Conservation (phyloP, 2,329 filamentous ascomycete species). For the Claviceps quebecensis region DNA sequence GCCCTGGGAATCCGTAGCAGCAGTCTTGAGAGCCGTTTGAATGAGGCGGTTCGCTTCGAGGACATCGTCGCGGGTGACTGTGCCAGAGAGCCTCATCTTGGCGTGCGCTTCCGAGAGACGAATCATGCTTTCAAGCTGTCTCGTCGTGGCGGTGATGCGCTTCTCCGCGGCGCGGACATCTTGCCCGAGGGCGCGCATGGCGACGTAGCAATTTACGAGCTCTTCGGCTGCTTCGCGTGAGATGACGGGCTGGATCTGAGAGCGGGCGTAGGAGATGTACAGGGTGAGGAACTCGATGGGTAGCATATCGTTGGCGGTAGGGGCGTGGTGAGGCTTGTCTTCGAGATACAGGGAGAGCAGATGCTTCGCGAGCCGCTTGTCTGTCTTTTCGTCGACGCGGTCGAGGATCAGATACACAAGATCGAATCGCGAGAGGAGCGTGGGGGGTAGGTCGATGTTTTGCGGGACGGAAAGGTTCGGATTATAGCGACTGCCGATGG, state of each 20-base stretch:
- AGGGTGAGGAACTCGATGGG: slow-evolving; percentile 90
- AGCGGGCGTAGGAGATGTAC: slow-evolving; percentile 93
- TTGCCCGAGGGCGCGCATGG: slow-evolving; percentile 86
- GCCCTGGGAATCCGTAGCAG: slow-evolving; percentile 85
- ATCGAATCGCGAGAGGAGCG: slow-evolving; percentile 88
- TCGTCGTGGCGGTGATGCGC: slow-evolving; percentile 92
- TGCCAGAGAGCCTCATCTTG: slow-evolving; percentile 77
- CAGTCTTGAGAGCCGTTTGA: slow-evolving; percentile 85
- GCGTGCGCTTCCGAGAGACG: slow-evolving; percentile 91
- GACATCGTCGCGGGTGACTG: slow-evolving; percentile 72
- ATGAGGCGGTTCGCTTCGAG: slow-evolving; percentile 85
- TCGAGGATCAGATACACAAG: slow-evolving; percentile 94
- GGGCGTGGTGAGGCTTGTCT: slow-evolving; percentile 76
- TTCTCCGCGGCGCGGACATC: slow-evolving; percentile 80
- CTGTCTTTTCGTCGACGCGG: slow-evolving; percentile 76
- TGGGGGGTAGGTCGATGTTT: slow-evolving; percentile 94
- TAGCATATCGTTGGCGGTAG: slow-evolving; percentile 60
- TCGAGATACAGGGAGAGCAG: slow-evolving; percentile 94
- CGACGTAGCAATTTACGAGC: slow-evolving; percentile 76
- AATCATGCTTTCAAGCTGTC: slow-evolving; percentile 97
- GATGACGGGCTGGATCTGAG: slow-evolving; percentile 71
- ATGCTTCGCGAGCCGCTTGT: slow-evolving; percentile 81
- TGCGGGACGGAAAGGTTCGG: slow-evolving; percentile 89
- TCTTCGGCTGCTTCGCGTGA: slow-evolving; percentile 68
- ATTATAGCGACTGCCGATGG: slow-evolving; percentile 96